Evolutionary conservation across 148 eudicot genomes (phyloP), one percentile per base, ranked within the genome.

Genomic region (Polygonum aviculare): DNA sequence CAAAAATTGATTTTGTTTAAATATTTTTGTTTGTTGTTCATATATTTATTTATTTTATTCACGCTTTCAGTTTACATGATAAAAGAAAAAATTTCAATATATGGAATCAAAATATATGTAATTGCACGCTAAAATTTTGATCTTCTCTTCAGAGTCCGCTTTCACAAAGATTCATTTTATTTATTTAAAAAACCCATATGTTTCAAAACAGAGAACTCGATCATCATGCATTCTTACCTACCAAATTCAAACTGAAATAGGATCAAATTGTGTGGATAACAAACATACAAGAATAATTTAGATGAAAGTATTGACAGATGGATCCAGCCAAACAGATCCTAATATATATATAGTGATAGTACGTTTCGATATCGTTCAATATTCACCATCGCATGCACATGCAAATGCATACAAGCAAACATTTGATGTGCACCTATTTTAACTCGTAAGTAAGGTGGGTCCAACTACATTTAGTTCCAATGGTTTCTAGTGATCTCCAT

Each of bases 291-390:
- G 60, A 74, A 74, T 26, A 74, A 74, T 47, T 39, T 39, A 74
- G 57, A 50, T 26, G 10, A 52, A 74, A 51, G 44, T 74, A 51
- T 50, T 48, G 63, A 74, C 76, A 74, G 76, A 74, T 55, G 16
- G 57, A 26, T 75, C 77, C 77, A 75, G 49, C 69, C 77, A 54
- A 75, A 60, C 67, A 60, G 36, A 60, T 60, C 67, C 36, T 60
- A 21, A 18, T 60, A 60, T 60, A n/a, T n/a, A 18, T n/a, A n/a
- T 22, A 18, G 26, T 60, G 35, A 26, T 60, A 2, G 35, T 60
- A 60, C 15, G 67, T 60, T 60, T 60, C 10, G 67, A 60, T 60
- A 60, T 60, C 36, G 67, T 60, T 60, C 67, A 60, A 60, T 60
- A 60, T 11, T 60, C 67, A 60, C 67, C 67, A 60, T 26, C 67